phyloP scores from a whole-genome alignment of 2,329 filamentous ascomycete genomes.

The Fusarium sp. region DNA sequence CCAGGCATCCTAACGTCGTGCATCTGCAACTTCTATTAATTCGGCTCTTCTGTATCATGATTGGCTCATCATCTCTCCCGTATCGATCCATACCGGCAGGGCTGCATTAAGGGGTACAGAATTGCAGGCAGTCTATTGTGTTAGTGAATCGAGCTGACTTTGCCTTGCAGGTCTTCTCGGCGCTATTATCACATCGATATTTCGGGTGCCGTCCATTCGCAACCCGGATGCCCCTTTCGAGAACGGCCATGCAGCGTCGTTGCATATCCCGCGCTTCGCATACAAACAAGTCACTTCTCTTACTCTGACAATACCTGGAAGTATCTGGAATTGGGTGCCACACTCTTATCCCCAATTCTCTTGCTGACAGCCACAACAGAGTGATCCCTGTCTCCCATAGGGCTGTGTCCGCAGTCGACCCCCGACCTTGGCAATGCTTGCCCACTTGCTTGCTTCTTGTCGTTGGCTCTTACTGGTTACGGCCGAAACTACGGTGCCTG shows the following conservation, averaged over 20 bases:
- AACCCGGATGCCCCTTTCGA: background rate
- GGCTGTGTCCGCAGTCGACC: conserved; percentile 38
- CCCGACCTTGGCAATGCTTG: conserved; percentile 36
- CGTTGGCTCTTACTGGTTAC: conserved; percentile 11
- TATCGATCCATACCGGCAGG: background rate
- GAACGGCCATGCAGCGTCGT: background rate
- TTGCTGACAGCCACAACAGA: conserved; percentile 34
- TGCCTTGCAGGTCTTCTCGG: background rate
- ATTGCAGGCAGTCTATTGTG: background rate
- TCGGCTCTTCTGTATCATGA: background rate
- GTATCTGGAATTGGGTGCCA: conserved; percentile 6
- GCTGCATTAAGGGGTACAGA: background rate
- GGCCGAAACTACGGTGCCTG: conserved; percentile 4
- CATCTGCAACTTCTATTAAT: background rate
- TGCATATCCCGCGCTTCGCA: background rate
- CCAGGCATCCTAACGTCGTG: background rate
- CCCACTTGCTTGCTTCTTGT: conserved; percentile 16
- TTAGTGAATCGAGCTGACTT: background rate
- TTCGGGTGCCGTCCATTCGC: background rate
- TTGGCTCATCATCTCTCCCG: background rate
- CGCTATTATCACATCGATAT: background rate
- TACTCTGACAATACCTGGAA: conserved; percentile 1
- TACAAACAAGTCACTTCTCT: background rate
- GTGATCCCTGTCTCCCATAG: conserved; percentile 36
- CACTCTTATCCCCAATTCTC: conserved; percentile 3